phyloP scores from a whole-genome alignment of 2,329 filamentous ascomycete genomes.

The Cryphonectria radicalis region DNA sequence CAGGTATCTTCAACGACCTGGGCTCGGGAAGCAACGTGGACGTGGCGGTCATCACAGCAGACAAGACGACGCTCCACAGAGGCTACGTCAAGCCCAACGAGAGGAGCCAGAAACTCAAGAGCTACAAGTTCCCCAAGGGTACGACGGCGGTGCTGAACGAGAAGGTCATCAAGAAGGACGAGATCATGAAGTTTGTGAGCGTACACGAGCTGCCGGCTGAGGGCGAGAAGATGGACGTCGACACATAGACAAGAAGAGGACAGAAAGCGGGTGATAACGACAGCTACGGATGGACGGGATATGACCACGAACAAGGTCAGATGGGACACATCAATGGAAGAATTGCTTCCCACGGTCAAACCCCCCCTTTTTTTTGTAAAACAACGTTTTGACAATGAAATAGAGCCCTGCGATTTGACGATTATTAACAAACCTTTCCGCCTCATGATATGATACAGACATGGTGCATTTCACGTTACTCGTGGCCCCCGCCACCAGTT shows the following conservation, averaged over 20 bases:
- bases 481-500: not conserved
- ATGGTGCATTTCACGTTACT: not conserved
- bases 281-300: slow-evolving; percentile 3
- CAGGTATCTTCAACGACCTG: slow-evolving; percentile 98
- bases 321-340: slow-evolving; percentile 9
- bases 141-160: slow-evolving; percentile 97
- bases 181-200: slow-evolving; percentile 91
- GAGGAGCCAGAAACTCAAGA: slow-evolving; percentile 87
- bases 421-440: slow-evolving; percentile 11
- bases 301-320: slow-evolving; percentile 13
- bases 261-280: not conserved
- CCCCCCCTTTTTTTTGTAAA: slow-evolving; percentile 28
- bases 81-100: slow-evolving; percentile 95
- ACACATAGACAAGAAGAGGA: slow-evolving; percentile 49
- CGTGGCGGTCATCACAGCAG: slow-evolving; percentile 90
- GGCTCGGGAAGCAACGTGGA: slow-evolving; percentile 98
- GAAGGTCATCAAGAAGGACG: slow-evolving; percentile 92
- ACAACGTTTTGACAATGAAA: slow-evolving; percentile 26
- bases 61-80: slow-evolving; percentile 91
- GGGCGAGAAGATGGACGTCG: slow-evolving; percentile 71
- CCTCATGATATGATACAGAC: not conserved
- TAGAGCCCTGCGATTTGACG: slow-evolving; percentile 28
- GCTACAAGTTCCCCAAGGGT: slow-evolving; percentile 86
- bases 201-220: slow-evolving; percentile 82
- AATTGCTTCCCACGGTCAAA: not conserved